Evolutionary conservation across 805 yeast species (phyloP).

Genomic region (Ogataea thermomethanolica): DNA sequence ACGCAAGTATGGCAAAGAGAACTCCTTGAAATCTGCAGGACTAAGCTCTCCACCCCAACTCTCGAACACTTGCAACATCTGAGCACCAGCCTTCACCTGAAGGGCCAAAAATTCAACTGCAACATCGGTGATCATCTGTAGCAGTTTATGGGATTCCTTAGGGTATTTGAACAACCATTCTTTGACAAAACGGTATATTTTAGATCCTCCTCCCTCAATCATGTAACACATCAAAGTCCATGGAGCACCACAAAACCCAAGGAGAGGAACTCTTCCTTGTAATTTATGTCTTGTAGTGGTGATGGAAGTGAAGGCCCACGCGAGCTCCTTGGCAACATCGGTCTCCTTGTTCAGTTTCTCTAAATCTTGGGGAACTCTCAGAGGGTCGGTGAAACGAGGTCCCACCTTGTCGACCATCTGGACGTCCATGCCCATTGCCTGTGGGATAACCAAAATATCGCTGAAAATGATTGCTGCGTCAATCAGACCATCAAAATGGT

Average conservation of each 20-base stretch:
- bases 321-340: slow-evolving; percentile 73
- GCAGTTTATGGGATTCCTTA: slow-evolving; percentile 61
- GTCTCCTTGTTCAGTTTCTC: slow-evolving; percentile 50
- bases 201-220: slow-evolving; percentile 97
- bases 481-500: slow-evolving; percentile 79
- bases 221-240: slow-evolving; percentile 96
- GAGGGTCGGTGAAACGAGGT: slow-evolving; percentile 86
- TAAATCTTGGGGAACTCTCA: slow-evolving; percentile 71
- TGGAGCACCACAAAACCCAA: slow-evolving; percentile 97
- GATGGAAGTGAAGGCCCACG: slow-evolving; percentile 94
- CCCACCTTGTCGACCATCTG: slow-evolving; percentile 94
- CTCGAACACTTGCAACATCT: slow-evolving; percentile 94
- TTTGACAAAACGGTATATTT: slow-evolving; percentile 84
- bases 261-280: slow-evolving; percentile 85
- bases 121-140: slow-evolving; percentile 78
- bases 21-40: slow-evolving; percentile 82
- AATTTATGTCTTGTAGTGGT: slow-evolving; percentile 83
- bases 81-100: slow-evolving; percentile 97
- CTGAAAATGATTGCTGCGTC: slow-evolving; percentile 97
- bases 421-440: slow-evolving; percentile 96
- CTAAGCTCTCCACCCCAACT: slow-evolving; percentile 98
- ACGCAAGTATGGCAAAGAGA: slow-evolving; percentile 81
- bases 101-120: slow-evolving; percentile 90
- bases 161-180: slow-evolving; percentile 88
- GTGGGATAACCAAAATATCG: slow-evolving; percentile 94